Conservation (phyloP, 441 rosid species). For the Adansonia madagascariensis region DNA sequence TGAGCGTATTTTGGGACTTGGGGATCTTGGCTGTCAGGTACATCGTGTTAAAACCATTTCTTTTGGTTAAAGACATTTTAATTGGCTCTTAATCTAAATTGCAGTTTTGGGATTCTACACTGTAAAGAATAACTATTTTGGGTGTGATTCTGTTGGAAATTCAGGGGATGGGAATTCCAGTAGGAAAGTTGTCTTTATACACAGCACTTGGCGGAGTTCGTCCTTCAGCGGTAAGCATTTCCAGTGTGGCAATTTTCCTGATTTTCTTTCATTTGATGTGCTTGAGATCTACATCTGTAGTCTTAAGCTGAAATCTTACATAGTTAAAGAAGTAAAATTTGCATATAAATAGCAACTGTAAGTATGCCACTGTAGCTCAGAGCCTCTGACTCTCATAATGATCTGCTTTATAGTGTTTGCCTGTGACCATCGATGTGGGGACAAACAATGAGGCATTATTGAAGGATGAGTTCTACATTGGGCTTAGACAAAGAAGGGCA, state of each 20-base stretch:
- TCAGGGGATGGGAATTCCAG: conserved; percentile 99
- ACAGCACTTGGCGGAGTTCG: conserved; percentile 93
- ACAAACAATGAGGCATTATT: conserved; percentile 82
- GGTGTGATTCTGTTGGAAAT: background rate
- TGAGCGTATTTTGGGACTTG: conserved; percentile 86
- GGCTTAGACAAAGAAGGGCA: conserved; percentile 76
- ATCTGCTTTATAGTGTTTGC: conserved; percentile 62
- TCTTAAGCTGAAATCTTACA: too few species aligned
- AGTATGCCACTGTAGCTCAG: too few species aligned
- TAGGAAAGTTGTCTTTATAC: conserved; percentile 88
- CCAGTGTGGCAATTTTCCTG: too few species aligned
- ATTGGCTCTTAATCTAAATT: background rate
- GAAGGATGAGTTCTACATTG: conserved; percentile 86
- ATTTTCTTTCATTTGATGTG: too few species aligned
- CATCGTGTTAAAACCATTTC: background rate
- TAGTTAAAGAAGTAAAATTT: too few species aligned
- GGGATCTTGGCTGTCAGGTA: conserved; percentile 97
- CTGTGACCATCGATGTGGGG: conserved; percentile 90
- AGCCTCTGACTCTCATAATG: too few species aligned
- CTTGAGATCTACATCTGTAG: too few species aligned
- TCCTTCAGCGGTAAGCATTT: conserved; percentile 76
- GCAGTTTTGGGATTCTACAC: background rate
- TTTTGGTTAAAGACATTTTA: background rate
- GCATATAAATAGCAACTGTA: too few species aligned
- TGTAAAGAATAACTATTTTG: too few species aligned